Evolutionary conservation across 2,329 filamentous ascomycete species (phyloP).

Genomic region (Epichloe brachyelytri): DNA sequence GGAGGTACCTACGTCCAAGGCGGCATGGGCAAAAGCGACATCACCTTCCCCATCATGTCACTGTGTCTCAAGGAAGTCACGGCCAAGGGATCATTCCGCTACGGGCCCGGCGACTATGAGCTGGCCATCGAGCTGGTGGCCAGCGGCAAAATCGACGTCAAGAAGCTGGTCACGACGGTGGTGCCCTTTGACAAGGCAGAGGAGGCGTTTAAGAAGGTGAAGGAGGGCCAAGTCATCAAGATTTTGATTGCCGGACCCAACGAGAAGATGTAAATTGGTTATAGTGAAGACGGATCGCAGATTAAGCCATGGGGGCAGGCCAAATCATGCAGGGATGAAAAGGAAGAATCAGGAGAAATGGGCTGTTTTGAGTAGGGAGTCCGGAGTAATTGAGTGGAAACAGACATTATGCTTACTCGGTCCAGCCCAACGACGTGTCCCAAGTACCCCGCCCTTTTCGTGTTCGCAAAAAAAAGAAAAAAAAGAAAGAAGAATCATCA

Average conservation of each 20-base stretch:
- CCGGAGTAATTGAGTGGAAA: not conserved
- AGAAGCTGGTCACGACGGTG: constrained; percentile 65
- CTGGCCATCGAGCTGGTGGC: constrained; percentile 68
- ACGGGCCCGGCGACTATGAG: constrained; percentile 77
- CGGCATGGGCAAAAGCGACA: constrained; percentile 80
- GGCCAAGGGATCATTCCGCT: constrained; percentile 78
- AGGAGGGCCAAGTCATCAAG: constrained; percentile 67
- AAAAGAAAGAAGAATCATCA: no score
- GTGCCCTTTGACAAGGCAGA: constrained; percentile 76
- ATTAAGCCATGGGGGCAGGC: not conserved
- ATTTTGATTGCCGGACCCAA: constrained; percentile 55
- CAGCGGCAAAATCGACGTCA: constrained; percentile 62
- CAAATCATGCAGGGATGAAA: not conserved
- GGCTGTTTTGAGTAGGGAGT: not conserved
- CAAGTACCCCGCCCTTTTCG: no score
- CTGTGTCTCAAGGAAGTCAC: constrained; percentile 84
- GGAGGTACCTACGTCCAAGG: constrained; percentile 74
- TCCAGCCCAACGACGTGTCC: no score
- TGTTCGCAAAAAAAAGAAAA: no score
- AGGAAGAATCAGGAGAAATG: constrained; percentile 10
- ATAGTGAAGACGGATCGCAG: no score
- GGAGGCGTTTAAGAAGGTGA: constrained; percentile 75
- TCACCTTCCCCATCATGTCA: constrained; percentile 84
- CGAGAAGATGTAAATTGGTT: constrained; percentile 25
- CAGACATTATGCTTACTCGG: no score